These are phyloP conservation scores for Vickermania spadyakhi DNA, from an alignment of 208 protist genomes.

Conservation along the genomic window DNA sequence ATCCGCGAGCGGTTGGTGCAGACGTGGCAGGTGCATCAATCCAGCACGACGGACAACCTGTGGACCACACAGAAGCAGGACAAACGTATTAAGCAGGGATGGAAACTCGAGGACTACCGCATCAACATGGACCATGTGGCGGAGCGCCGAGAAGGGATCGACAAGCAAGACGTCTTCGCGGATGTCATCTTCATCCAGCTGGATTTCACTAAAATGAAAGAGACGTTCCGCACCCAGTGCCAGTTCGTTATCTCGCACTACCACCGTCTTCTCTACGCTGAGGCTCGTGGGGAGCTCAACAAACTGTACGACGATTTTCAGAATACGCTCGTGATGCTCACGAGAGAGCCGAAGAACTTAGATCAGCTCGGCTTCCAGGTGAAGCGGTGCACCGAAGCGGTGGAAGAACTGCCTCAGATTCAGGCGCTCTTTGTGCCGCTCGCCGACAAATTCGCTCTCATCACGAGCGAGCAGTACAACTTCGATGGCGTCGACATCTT, in stretches of 20 bases:
- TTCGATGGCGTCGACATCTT: conserved; percentile 52
- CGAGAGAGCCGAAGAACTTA: conserved; percentile 84
- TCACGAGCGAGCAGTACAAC: conserved; percentile 84
- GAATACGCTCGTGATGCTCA: conserved; percentile 63
- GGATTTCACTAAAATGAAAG: conserved; percentile 95
- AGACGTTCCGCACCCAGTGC: conserved; percentile 93
- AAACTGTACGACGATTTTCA: conserved; percentile 85
- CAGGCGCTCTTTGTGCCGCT: conserved; percentile 90
- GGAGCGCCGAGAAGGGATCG: conserved; percentile 89
- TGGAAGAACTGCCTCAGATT: conserved; percentile 72
- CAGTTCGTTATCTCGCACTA: conserved; percentile 94
- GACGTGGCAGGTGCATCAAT: conserved; percentile 95
- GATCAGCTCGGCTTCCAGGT: conserved; percentile 92
- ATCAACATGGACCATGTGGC: conserved; percentile 94
- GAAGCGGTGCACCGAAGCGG: conserved; percentile 61
- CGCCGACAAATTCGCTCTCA: conserved; percentile 92
- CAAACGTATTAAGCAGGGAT: conserved; percentile 88
- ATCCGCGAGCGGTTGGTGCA: conserved; percentile 91
- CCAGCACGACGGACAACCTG: conserved; percentile 89
- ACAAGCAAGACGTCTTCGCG: conserved; percentile 93
- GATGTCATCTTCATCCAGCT: conserved; percentile 94
- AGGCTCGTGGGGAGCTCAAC: conserved; percentile 88
- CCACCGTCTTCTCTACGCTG: conserved; percentile 91
- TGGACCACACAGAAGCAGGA: conserved; percentile 93
- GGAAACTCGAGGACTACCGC: conserved; percentile 91